Evolutionary conservation across 1,284 basidiomycete genomes (phyloP).

Genomic region (Malassezia obtusa): DNA sequence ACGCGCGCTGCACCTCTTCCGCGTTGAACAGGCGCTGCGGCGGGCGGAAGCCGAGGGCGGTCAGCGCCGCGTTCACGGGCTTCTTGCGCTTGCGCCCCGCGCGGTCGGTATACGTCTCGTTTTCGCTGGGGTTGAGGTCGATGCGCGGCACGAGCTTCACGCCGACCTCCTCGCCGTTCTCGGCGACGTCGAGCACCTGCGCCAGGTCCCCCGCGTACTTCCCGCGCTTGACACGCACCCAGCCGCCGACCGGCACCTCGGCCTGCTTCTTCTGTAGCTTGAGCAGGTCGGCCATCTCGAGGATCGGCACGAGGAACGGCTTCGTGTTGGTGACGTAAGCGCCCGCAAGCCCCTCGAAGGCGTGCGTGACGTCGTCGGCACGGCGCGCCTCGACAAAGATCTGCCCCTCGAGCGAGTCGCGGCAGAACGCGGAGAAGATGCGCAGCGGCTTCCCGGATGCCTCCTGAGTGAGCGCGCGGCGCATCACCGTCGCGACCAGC

Average conservation of each 20-base stretch:
- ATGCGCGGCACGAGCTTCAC: constrained; percentile 93
- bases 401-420: constrained; percentile 86
- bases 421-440: constrained; percentile 86
- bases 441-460: constrained; percentile 60
- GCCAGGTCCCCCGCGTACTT: constrained; percentile 91
- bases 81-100: constrained; percentile 47
- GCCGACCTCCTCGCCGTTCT: constrained; percentile 86
- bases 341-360: constrained; percentile 80
- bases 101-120: constrained; percentile 48
- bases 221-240: constrained; percentile 89
- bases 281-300: constrained; percentile 93
- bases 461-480: constrained; percentile 62
- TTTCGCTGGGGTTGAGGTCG: constrained; percentile 60
- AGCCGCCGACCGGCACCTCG: constrained; percentile 73
- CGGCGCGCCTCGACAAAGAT: constrained; percentile 90
- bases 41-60: constrained; percentile 59
- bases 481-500: constrained; percentile 85
- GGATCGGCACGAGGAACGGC: constrained; percentile 80
- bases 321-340: constrained; percentile 62
- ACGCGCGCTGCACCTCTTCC: constrained; percentile 81
- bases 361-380: constrained; percentile 72
- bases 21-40: constrained; percentile 87
- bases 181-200: constrained; percentile 82
- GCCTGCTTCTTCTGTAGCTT: constrained; percentile 90
- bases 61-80: constrained; percentile 30